A percentile compares a stretch with the other conserved stretches of the same genome.
Evolutionary conservation across 1,139 yeast species (phyloP).

Genomic region (Blastobotrys aristatus): DNA sequence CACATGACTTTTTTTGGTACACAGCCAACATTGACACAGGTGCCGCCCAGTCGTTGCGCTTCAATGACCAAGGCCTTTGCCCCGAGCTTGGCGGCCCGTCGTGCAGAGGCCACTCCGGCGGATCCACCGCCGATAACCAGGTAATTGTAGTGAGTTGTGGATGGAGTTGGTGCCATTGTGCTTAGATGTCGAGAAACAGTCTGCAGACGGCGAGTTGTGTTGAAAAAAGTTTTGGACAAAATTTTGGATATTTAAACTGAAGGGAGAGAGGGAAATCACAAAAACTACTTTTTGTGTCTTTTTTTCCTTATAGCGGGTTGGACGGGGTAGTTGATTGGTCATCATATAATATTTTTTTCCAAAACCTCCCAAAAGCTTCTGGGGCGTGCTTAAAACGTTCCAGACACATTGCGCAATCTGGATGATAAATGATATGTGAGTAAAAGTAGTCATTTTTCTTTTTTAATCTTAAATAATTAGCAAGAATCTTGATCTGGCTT

Average conservation of each 20-base stretch:
- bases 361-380: too few relatives aligned
- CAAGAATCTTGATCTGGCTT: too few relatives aligned
- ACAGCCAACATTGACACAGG: slow-evolving; percentile 99
- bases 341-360: too few relatives aligned
- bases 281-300: too few relatives aligned
- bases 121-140: slow-evolving; percentile 99
- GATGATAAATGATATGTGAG: too few relatives aligned
- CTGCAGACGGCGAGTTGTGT: slow-evolving; percentile 1
- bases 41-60: slow-evolving; percentile 80
- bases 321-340: too few relatives aligned
- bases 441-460: too few relatives aligned
- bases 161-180: slow-evolving; percentile 49
- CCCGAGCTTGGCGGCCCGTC: slow-evolving; percentile 93
- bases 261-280: too few relatives aligned
- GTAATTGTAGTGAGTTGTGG: slow-evolving; percentile 66
- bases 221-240: slow-evolving; percentile 9
- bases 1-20: slow-evolving; percentile 99
- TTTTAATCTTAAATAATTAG: too few relatives aligned
- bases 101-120: slow-evolving; percentile 96
- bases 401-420: too few relatives aligned
- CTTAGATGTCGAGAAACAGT: slow-evolving; percentile 3
- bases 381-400: too few relatives aligned
- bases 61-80: slow-evolving; percentile 83
- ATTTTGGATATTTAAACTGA: neutral
- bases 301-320: neutral